A percentile compares a stretch with the other conserved stretches of the same genome.
phyloP scores from a whole-genome alignment of 2,329 filamentous ascomycete species.

The Diaporthe eres region DNA sequence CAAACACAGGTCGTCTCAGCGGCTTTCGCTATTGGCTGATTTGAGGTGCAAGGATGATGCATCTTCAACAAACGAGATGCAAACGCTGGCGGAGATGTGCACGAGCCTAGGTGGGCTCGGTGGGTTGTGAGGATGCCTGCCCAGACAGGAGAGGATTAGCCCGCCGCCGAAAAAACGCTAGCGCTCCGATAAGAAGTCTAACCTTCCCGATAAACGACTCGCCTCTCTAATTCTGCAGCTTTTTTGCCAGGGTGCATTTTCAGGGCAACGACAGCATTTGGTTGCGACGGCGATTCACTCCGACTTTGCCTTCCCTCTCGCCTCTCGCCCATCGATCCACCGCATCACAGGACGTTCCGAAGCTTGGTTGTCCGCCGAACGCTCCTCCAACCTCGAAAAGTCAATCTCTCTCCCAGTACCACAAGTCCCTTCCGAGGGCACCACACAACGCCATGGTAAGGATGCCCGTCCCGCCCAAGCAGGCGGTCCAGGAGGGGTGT shows the following conservation, averaged over 20 bases:
- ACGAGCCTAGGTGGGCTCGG: too few relatives aligned
- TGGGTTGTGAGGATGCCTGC: too few relatives aligned
- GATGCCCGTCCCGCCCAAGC: constrained; percentile 24
- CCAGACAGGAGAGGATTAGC: not conserved
- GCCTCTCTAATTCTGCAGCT: constrained; percentile 15
- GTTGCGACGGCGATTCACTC: not conserved
- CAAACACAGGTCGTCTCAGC: too few relatives aligned
- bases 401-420: not conserved
- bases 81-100: too few relatives aligned
- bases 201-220: constrained; percentile 35
- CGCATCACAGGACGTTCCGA: not conserved
- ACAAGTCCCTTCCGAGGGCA: constrained; percentile 40
- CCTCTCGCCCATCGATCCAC: not conserved
- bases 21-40: too few relatives aligned
- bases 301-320: not conserved
- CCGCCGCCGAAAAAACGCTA: not conserved
- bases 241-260: not conserved
- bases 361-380: too few relatives aligned
- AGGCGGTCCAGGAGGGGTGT: constrained; percentile 32
- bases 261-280: not conserved
- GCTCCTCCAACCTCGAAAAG: not conserved
- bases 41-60: too few relatives aligned
- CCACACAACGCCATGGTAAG: constrained; percentile 38
- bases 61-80: too few relatives aligned
- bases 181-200: constrained; percentile 16